Percentiles rank a stretch among this genome's conserved stretches.
Evolutionary conservation across 108 stramenopile genomes (phyloP).

Genomic region (Stephanodiscus triporus): DNA sequence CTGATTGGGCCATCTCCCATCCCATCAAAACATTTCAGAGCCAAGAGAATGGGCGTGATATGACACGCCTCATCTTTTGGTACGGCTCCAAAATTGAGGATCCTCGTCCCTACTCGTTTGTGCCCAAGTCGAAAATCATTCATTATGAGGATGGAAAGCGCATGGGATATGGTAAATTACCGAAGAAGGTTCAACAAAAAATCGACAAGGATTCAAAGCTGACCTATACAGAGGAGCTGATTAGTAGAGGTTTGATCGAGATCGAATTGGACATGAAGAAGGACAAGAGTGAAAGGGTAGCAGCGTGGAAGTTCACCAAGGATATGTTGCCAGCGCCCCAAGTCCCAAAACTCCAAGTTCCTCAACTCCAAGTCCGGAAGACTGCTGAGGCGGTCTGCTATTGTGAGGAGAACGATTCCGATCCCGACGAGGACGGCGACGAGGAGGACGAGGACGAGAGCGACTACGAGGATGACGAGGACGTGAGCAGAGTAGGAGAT

Average conservation of each 20-base stretch:
- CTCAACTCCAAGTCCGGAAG: too few relatives aligned
- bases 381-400: too few relatives aligned
- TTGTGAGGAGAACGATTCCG: too few relatives aligned
- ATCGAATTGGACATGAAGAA: constrained; percentile 36
- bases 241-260: constrained; percentile 41
- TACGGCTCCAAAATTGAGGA: constrained; percentile 52
- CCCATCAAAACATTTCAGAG: constrained; percentile 29
- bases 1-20: neutral
- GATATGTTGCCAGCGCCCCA: too few relatives aligned
- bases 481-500: too few relatives aligned
- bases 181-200: constrained; percentile 46
- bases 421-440: too few relatives aligned
- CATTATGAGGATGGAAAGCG: constrained; percentile 46
- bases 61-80: constrained; percentile 60
- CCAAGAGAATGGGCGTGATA: constrained; percentile 43
- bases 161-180: constrained; percentile 36
- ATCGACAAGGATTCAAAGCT: constrained; percentile 42
- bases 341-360: too few relatives aligned
- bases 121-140: constrained; percentile 45
- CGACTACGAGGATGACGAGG: too few relatives aligned
- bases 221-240: constrained; percentile 54
- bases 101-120: constrained; percentile 42
- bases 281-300: constrained; percentile 27
- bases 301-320: too few relatives aligned
- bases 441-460: too few relatives aligned